Evolutionary conservation across 2,329 filamentous ascomycete genomes (phyloP).

Genomic region (Coniella vitis): DNA sequence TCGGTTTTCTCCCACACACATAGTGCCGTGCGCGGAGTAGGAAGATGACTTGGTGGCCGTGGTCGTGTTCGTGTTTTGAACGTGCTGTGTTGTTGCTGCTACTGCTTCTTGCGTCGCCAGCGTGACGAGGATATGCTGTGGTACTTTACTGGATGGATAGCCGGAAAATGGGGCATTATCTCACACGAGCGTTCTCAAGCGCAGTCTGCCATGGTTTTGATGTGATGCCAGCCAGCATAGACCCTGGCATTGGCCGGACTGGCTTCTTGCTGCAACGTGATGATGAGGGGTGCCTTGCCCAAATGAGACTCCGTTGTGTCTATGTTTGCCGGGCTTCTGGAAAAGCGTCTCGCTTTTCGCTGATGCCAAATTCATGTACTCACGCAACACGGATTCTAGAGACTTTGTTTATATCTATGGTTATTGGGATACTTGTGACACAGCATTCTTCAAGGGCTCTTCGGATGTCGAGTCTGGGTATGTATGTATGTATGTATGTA

Average conservation of each 20-base stretch:
- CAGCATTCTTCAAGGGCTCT: too few species aligned
- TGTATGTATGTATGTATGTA: too few species aligned
- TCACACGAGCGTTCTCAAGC: conserved; percentile 47
- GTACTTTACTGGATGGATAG: conserved; percentile 49
- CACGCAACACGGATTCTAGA: too few species aligned
- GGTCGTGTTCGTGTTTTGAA: not conserved
- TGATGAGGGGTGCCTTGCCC: conserved; percentile 58
- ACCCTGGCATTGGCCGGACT: not conserved
- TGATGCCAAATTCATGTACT: too few species aligned
- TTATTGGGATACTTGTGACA: too few species aligned
- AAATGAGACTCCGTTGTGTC: conserved; percentile 44
- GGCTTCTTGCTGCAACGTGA: conserved; percentile 37
- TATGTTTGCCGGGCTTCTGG: conserved; percentile 21
- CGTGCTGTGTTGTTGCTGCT: not conserved
- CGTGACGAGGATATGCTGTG: not conserved
- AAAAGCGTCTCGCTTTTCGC: too few species aligned
- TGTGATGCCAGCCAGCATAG: conserved; percentile 8
- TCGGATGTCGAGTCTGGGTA: too few species aligned
- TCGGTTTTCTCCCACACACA: conserved; percentile 16
- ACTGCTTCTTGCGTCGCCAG: not conserved
- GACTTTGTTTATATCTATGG: too few species aligned
- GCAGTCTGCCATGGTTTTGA: conserved; percentile 8
- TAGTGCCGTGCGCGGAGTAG: conserved; percentile 34
- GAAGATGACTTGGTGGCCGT: conserved; percentile 26
- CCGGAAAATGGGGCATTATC: conserved; percentile 49